phyloP scores from a whole-genome alignment of 495 filamentous ascomycete genomes.

The Hypoxylon fragiforme region DNA sequence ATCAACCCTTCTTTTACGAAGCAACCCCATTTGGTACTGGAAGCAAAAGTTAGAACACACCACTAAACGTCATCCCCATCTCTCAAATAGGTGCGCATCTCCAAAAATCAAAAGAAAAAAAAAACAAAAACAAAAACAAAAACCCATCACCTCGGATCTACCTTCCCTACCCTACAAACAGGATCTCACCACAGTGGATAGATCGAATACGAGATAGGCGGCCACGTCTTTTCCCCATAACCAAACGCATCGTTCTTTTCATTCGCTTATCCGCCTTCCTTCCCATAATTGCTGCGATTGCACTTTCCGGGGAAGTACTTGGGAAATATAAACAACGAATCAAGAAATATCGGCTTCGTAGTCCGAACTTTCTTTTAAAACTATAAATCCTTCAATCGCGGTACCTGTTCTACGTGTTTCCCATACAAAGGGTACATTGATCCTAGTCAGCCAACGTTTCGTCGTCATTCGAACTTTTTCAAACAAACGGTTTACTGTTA shows the following conservation, averaged over 20 bases:
- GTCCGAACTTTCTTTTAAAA: conserved; percentile 24
- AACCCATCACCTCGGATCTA: conserved; percentile 10
- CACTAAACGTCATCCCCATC: too few species aligned
- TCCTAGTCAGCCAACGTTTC: conserved; percentile 10
- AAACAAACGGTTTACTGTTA: conserved; percentile 5
- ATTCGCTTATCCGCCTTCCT: conserved; percentile 21
- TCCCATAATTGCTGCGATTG: not conserved
- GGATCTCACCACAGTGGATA: conserved; percentile 11
- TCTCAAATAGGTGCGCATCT: too few species aligned
- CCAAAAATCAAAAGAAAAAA: conserved; percentile 10
- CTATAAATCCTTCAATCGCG: conserved; percentile 1
- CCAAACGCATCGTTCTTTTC: conserved; percentile 7
- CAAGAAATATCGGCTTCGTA: conserved; percentile 14
- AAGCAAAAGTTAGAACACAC: conserved; percentile 17
- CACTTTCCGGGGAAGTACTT: conserved; percentile 13
- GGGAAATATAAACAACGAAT: conserved; percentile 5
- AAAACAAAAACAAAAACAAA: too few species aligned
- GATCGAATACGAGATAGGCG: conserved; percentile 22
- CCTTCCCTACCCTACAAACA: conserved; percentile 17
- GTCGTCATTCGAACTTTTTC: conserved; percentile 16
- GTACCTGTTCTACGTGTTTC: conserved; percentile 11
- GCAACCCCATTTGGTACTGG: conserved; percentile 1
- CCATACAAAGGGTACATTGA: conserved; percentile 10
- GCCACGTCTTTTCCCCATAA: conserved; percentile 8
- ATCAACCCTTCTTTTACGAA: conserved; percentile 5